Evolutionary conservation across 345 rosid genomes (phyloP), one percentile per base, ranked within the genome.

Genomic region (Moricandia arvensis): DNA sequence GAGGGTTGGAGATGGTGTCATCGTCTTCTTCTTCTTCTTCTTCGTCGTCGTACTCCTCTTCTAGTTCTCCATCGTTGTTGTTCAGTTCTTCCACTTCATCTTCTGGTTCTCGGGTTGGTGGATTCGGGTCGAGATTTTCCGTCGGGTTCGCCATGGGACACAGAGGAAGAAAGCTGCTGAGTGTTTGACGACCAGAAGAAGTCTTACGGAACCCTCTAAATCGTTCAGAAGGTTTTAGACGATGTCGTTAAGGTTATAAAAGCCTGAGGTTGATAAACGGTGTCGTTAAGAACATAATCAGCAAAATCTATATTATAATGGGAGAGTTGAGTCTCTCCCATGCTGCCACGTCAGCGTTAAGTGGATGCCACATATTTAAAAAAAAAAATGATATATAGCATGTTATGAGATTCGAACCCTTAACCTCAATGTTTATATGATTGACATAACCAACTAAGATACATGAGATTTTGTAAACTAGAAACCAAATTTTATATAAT

Each of bases 41-140:
- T n/a, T n/a, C n/a, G n/a, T n/a, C 79, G 0, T 82, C 89, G 0
- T 68, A 80, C 0, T 83, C 91, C 0, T 79, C 86, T 0, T 74
- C 87, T 0, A 76, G 82, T 55, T 18, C 63, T 0, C 45, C 82
- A 0, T 72, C 81, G 5, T 69, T 75, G 9, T 43, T 66, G 74
- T 73, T 68, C 2, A 78, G 59, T 65, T 77, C 80, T 41, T 75
- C 69, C 7, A 16, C 51, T 47, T 63, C 75, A 5, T 26, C 31
- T 58, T 59, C 72, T 10, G 70, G 41, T 53, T 66, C 70, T 37
- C 38, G 81, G 59, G 13, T 53, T 16, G 63, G 65, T 49, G 69
- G 78, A 68, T 38, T 54, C 59, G 11, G 18, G 64, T 73, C 70
- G 53, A 38, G 74, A 2, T 18, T 54, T 6, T 78, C 74, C 66